Conservation (phyloP, 768 basidiomycete species). For the Russula olivacea region DNA sequence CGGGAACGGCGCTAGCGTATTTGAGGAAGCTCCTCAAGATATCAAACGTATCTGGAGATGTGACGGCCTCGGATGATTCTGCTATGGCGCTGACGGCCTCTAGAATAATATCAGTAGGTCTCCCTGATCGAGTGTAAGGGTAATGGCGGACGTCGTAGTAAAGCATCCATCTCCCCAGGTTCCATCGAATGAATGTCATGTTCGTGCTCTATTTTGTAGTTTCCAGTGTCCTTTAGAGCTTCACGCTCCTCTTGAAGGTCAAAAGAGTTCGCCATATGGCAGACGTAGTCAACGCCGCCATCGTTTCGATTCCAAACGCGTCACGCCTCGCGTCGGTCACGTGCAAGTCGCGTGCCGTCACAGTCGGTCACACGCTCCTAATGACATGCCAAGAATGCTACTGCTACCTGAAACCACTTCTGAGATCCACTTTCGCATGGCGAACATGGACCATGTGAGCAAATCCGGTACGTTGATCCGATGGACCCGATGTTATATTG, state of each 20-base stretch:
- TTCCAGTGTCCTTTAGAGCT: slow-evolving; percentile 50
- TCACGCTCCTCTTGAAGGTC: slow-evolving; percentile 77
- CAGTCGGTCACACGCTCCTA: background rate
- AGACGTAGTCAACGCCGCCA: background rate
- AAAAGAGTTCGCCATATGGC: slow-evolving; percentile 38
- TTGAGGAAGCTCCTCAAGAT: slow-evolving; percentile 80
- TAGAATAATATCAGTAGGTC: slow-evolving; percentile 30
- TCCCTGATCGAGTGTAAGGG: background rate
- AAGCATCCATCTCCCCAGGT: slow-evolving; percentile 35
- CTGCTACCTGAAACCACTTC: too few species aligned
- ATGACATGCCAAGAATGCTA: too few species aligned
- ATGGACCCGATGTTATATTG: background rate
- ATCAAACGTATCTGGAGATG: slow-evolving; percentile 66
- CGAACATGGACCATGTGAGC: background rate
- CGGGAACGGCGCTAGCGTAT: slow-evolving; percentile 55
- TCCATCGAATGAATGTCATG: slow-evolving; percentile 56
- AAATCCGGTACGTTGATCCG: background rate
- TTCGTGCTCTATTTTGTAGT: slow-evolving; percentile 65
- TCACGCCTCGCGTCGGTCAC: slow-evolving; percentile 10
- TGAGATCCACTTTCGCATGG: background rate
- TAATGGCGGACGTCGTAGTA: slow-evolving; percentile 51
- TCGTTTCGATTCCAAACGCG: slow-evolving; percentile 3
- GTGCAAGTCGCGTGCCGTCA: slow-evolving; percentile 12
- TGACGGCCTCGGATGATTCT: slow-evolving; percentile 65
- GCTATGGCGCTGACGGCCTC: slow-evolving; percentile 81